Evolutionary conservation across 208 protist genomes (phyloP), one percentile per base, ranked within the genome.

Genomic region (Leishmania aethiopica): DNA sequence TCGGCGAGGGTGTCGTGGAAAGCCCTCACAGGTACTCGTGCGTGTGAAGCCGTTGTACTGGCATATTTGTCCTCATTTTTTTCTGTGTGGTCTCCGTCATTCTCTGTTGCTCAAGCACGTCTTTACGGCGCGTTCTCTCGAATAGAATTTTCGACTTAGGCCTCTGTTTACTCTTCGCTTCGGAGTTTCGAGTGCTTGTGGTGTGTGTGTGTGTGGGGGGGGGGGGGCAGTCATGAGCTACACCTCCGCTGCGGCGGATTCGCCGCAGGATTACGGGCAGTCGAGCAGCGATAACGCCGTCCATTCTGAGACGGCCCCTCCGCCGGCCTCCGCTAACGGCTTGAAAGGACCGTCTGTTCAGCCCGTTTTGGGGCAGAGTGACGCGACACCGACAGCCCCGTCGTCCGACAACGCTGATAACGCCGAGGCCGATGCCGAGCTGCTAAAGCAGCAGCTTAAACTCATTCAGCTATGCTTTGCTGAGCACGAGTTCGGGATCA

Each of bases 391-490:
- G 3, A 37, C 28, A 2, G 22, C 53, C 28, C 59, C 25, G 10
- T 19, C 8, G 28, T 7, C n/a, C 28, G 11, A 60, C 35, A 66
- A 59, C 0, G 49, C 40, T 10, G 11, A 60, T 45, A 66, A 59
- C 1, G 49, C 49, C 17, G 84, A 79, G 53, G 73, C 64, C 45
- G 73, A 84, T 42, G 51, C 83, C 5, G 79, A 87, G 74, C 45
- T 89, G 40, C 79, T 88, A 8, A 70, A 89, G 76, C 86, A 95
- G 78, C 89, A 96, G 72, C 85, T 97, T 19, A 86, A 94, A 51
- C 90, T 97, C 53, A 92, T 96, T 70, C 90, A 97, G 78, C 85
- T 97, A 1, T 97, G 94, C 82, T 97, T 97, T 83, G 87, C 86
- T 57, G 93, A 97, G 78, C 89, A 95, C 57, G 94, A 97, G 83